Evolutionary conservation across 805 yeast genomes (phyloP).

Genomic region (Ogataea salicorniae): DNA sequence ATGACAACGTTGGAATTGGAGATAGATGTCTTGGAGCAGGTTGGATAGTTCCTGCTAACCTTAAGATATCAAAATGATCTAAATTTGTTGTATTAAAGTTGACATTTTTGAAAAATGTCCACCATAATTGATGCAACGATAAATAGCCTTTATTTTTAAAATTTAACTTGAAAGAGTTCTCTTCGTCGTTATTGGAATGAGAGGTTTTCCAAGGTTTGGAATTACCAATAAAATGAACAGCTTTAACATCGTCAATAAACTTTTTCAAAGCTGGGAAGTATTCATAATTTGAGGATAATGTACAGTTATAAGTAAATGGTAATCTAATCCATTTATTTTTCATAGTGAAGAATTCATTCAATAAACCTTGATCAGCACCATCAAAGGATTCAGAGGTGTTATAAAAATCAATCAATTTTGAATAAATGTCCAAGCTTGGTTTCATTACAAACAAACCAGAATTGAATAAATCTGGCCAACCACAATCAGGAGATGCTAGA

Average conservation of each 20-base stretch:
- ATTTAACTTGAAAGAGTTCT: conserved; percentile 6
- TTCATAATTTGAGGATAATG: conserved; percentile 38
- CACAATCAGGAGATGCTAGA: conserved; percentile 71
- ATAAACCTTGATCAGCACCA: conserved; percentile 89
- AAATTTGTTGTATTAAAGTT: not conserved
- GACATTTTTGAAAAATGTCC: conserved; percentile 17
- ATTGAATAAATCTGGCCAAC: conserved; percentile 89
- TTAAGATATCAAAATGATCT: conserved; percentile 16
- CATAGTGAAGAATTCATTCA: conserved; percentile 63
- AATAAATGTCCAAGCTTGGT: conserved; percentile 44
- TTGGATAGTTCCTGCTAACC: conserved; percentile 19
- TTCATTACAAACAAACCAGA: conserved; percentile 64
- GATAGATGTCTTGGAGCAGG: conserved; percentile 8
- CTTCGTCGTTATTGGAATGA: not conserved
- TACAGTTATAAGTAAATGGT: conserved; percentile 82
- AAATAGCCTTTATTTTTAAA: conserved; percentile 13
- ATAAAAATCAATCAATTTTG: conserved; percentile 34
- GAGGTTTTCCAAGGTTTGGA: conserved; percentile 39
- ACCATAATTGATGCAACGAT: conserved; percentile 24
- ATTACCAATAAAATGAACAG: conserved; percentile 66
- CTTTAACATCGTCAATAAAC: conserved; percentile 35
- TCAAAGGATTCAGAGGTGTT: conserved; percentile 46
- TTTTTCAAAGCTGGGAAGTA: conserved; percentile 30
- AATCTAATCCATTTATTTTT: conserved; percentile 53
- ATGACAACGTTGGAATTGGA: not conserved